These are phyloP conservation scores for Lentinula boryana DNA, from an alignment of 768 basidiomycete species.

Conservation along the genomic window DNA sequence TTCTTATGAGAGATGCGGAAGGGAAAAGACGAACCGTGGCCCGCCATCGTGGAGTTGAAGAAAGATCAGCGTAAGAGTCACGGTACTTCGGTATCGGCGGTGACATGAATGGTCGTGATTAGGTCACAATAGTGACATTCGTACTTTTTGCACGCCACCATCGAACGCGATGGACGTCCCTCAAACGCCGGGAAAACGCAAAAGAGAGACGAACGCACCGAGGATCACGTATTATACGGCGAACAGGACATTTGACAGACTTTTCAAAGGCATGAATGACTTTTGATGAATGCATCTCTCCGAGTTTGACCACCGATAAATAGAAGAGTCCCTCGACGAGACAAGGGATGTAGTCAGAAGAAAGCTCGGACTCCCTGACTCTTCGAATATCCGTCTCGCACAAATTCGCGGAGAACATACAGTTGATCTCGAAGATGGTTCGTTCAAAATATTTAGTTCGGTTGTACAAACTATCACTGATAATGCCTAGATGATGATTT, in stretches of 20 bases:
- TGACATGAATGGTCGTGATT: background rate
- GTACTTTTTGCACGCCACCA: constrained; percentile 3
- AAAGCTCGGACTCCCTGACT: constrained; percentile 49
- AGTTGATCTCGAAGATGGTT: constrained; percentile 78
- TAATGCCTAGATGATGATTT: constrained; percentile 64
- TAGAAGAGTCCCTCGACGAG: constrained; percentile 59
- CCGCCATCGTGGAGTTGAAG: constrained; percentile 27
- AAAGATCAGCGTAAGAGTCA: background rate
- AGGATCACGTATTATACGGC: constrained; percentile 40
- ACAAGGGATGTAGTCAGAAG: constrained; percentile 51
- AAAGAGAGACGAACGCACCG: constrained; percentile 33
- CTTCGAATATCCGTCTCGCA: constrained; percentile 28
- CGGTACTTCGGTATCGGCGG: background rate
- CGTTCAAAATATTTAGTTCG: background rate
- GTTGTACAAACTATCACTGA: constrained; percentile 3
- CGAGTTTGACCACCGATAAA: background rate
- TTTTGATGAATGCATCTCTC: background rate
- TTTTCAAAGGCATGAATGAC: constrained; percentile 40
- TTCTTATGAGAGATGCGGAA: background rate
- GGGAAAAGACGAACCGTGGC: constrained; percentile 21
- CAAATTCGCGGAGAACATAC: constrained; percentile 49
- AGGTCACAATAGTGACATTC: background rate
- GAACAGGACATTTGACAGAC: constrained; percentile 40
- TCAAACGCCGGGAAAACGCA: constrained; percentile 37
- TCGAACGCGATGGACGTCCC: constrained; percentile 9